phyloP scores from a whole-genome alignment of 2,329 filamentous ascomycete genomes.

The Penicillium sp. region DNA sequence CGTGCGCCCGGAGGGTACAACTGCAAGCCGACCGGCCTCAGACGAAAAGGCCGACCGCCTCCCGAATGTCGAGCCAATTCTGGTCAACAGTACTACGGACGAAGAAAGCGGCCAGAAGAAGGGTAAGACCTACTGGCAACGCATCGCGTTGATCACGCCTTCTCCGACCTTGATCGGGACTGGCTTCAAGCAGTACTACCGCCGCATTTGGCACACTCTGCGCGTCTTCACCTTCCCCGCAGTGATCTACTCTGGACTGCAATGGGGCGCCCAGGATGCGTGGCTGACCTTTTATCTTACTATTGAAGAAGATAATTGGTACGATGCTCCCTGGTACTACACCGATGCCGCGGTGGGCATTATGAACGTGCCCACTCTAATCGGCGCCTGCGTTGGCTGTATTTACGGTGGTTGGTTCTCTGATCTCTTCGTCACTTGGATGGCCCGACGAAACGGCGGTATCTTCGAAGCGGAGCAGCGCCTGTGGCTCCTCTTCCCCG shows the following conservation, averaged over 20 bases:
- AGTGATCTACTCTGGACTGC: constrained; percentile 57
- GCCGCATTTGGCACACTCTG: constrained; percentile 55
- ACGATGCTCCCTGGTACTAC: constrained; percentile 56
- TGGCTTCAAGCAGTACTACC: constrained; percentile 55
- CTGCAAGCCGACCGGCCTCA: neutral
- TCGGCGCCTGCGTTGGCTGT: constrained; percentile 53
- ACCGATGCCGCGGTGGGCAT: constrained; percentile 54
- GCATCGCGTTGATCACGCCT: constrained; percentile 57
- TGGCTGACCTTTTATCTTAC: constrained; percentile 61
- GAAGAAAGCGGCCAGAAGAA: constrained; percentile 23
- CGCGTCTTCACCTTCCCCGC: constrained; percentile 60
- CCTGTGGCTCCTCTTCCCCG: constrained; percentile 53
- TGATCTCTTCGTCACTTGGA: constrained; percentile 57
- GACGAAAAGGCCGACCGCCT: constrained; percentile 4
- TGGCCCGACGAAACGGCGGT: constrained; percentile 54
- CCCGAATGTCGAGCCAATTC: neutral
- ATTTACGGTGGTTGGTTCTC: constrained; percentile 58
- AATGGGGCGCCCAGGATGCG: constrained; percentile 62
- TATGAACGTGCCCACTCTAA: constrained; percentile 56
- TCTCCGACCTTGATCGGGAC: constrained; percentile 55
- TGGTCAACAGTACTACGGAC: neutral
- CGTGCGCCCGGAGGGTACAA: neutral
- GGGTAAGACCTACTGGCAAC: constrained; percentile 55
- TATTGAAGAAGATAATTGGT: constrained; percentile 58
- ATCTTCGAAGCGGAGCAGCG: constrained; percentile 58